A percentile compares a stretch with the other conserved stretches of the same genome.
phyloP scores from a whole-genome alignment of 164 flowering plant species.

The Magnolia changhungtana region DNA sequence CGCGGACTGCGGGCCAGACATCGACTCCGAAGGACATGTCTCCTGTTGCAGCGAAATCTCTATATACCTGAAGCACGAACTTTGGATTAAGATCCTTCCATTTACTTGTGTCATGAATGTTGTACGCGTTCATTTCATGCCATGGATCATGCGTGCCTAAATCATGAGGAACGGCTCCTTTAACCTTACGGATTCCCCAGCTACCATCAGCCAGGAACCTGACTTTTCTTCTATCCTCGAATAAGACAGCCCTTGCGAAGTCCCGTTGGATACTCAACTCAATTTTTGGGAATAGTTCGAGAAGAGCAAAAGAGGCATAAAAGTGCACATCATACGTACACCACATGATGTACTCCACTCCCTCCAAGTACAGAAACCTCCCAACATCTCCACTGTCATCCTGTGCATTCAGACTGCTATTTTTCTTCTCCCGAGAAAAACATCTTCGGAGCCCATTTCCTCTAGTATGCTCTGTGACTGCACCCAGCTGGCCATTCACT shows the following conservation, averaged over 20 bases:
- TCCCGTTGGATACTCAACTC: slow-evolving; percentile 86
- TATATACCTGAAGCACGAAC: slow-evolving; percentile 88
- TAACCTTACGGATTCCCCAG: slow-evolving; percentile 76
- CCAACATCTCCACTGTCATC: slow-evolving; percentile 68
- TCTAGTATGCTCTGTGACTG: slow-evolving; percentile 20
- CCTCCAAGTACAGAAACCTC: slow-evolving; percentile 84
- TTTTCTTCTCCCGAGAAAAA: neutral
- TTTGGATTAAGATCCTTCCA: slow-evolving; percentile 94
- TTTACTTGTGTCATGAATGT: slow-evolving; percentile 84
- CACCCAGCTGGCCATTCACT: slow-evolving; percentile 21
- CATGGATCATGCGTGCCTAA: slow-evolving; percentile 92
- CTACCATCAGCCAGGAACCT: slow-evolving; percentile 83
- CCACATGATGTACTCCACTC: slow-evolving; percentile 95
- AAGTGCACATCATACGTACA: slow-evolving; percentile 94
- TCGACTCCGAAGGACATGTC: slow-evolving; percentile 80
- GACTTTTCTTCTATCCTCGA: slow-evolving; percentile 81
- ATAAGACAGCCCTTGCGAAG: slow-evolving; percentile 82
- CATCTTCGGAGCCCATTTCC: slow-evolving; percentile 18
- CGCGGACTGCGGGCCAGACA: slow-evolving; percentile 91
- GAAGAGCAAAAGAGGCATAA: slow-evolving; percentile 92
- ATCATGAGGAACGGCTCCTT: slow-evolving; percentile 93
- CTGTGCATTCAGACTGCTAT: slow-evolving; percentile 7
- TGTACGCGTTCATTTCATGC: slow-evolving; percentile 94
- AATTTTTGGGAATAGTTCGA: slow-evolving; percentile 76
- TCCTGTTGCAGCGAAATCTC: slow-evolving; percentile 87